A percentile compares a stretch with the other conserved stretches of the same genome.
Conservation (phyloP, 73 alveolate species). For the Tetrahymena elliotti region DNA sequence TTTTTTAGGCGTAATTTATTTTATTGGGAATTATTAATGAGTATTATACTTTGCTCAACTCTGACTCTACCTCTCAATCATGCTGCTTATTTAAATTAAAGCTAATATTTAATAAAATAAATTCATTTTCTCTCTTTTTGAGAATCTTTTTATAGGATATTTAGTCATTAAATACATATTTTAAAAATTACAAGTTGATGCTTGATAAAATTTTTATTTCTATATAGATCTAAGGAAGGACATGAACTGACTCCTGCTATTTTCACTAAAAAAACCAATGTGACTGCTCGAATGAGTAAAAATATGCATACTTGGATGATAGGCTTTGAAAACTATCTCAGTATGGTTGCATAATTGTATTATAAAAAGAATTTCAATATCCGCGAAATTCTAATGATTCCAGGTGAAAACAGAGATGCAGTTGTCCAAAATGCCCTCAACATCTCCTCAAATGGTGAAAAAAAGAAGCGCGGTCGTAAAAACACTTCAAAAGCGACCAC, state of each 20-base stretch:
- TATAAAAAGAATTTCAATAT: not conserved
- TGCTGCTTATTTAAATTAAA: too few species aligned
- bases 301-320: not conserved
- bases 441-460: not conserved
- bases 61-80: not conserved
- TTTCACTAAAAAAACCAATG: not conserved
- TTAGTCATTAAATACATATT: not conserved
- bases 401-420: not conserved
- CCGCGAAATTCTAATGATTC: not conserved
- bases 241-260: not conserved
- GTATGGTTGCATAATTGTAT: not conserved
- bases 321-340: not conserved
- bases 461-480: not conserved
- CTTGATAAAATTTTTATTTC: not conserved
- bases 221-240: not conserved
- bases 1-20: not conserved
- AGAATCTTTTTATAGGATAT: not conserved
- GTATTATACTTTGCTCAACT: not conserved
- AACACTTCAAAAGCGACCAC: not conserved
- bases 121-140: not conserved
- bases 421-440: not conserved
- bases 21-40: not conserved
- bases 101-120: too few species aligned
- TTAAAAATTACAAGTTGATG: not conserved
- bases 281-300: not conserved